A percentile compares a stretch with the other conserved stretches of the same genome.
Conservation (phyloP, 768 basidiomycete species). For the Podaxis rugospora region DNA sequence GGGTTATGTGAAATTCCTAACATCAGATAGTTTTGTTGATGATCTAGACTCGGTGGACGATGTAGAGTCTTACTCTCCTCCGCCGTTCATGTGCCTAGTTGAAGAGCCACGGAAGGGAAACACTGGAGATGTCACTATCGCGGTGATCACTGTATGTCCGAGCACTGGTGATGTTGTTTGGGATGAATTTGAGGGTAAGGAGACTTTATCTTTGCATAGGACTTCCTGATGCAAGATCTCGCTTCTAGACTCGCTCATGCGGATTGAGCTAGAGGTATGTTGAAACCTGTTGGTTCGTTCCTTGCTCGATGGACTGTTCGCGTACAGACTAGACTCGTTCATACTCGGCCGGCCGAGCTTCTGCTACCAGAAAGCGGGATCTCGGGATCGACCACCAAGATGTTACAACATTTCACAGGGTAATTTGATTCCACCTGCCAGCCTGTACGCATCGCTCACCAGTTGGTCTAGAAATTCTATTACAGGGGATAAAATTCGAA, state of each 20-base stretch:
- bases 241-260: slow-evolving; percentile 66
- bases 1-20: slow-evolving; percentile 2
- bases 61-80: slow-evolving; percentile 48
- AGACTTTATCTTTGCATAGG: background rate
- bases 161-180: slow-evolving; percentile 91
- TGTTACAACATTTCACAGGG: slow-evolving; percentile 71
- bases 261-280: slow-evolving; percentile 82
- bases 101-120: slow-evolving; percentile 41
- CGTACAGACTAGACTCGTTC: slow-evolving; percentile 76
- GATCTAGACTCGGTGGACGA: slow-evolving; percentile 67
- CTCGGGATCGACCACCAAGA: slow-evolving; percentile 67
- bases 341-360: slow-evolving; percentile 80
- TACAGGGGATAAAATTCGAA: slow-evolving; percentile 44
- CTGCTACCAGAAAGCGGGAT: slow-evolving; percentile 58
- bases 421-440: slow-evolving; percentile 22
- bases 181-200: slow-evolving; percentile 81
- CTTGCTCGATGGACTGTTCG: background rate
- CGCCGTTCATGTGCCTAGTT: slow-evolving; percentile 70
- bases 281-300: background rate
- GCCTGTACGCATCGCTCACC: slow-evolving; percentile 2
- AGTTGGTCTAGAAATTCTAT: slow-evolving; percentile 29
- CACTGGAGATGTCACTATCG: slow-evolving; percentile 44
- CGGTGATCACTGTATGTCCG: slow-evolving; percentile 76
- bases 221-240: slow-evolving; percentile 2
- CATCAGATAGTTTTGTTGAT: slow-evolving; percentile 69